phyloP scores from a whole-genome alignment of 257 asterid genomes.

The Solanum infundibuliforme region DNA sequence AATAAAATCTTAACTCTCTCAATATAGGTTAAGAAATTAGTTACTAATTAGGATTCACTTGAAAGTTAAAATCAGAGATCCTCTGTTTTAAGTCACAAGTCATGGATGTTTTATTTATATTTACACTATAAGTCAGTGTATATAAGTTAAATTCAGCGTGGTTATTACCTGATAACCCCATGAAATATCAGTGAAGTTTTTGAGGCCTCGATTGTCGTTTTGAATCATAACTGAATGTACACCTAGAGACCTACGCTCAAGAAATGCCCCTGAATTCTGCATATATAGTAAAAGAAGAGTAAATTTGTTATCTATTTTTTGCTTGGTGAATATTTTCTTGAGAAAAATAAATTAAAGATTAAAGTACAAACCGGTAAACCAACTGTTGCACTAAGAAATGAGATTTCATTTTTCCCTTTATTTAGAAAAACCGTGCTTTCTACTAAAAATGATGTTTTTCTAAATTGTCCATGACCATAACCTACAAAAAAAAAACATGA shows the following conservation, averaged over 20 bases:
- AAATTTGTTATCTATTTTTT: neutral
- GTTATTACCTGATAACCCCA: conserved; percentile 66
- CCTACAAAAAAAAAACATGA: conserved; percentile 17
- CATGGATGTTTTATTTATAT: neutral
- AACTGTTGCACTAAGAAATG: conserved; percentile 64
- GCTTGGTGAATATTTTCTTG: neutral
- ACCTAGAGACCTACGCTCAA: conserved; percentile 62
- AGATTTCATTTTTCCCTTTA: conserved; percentile 43
- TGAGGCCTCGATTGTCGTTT: neutral
- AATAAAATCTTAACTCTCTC: neutral
- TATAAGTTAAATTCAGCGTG: neutral
- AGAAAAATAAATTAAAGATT: neutral
- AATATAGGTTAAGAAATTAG: no score
- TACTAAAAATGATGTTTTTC: conserved; percentile 26
- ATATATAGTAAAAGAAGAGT: neutral
- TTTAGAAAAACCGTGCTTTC: conserved; percentile 17
- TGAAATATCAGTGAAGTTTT: conserved; percentile 19
- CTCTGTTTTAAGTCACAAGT: neutral
- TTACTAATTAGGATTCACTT: neutral
- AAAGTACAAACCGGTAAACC: conserved; percentile 58
- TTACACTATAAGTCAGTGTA: neutral
- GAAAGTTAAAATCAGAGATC: neutral
- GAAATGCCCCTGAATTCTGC: conserved; percentile 73
- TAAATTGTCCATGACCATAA: conserved; percentile 45
- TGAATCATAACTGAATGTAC: conserved; percentile 29